Evolutionary conservation across 441 rosid genomes (phyloP), one percentile per base, ranked within the genome.

Genomic region (Mallotus japonicus): DNA sequence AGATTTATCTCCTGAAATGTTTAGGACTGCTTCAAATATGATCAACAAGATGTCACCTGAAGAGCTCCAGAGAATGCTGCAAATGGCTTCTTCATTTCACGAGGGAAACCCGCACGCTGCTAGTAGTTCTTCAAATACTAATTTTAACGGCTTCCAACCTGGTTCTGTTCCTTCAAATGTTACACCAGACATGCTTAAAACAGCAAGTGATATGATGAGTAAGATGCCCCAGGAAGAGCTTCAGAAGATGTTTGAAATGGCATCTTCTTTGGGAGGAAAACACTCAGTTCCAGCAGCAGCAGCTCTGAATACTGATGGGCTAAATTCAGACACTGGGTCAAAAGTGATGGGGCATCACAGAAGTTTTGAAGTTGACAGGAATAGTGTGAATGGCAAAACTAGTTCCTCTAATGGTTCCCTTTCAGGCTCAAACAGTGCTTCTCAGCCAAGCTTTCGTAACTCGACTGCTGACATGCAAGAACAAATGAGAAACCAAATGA

Each of bases 401-500:
- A 87, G 90, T 65, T 81, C 87, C 44, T 83, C 90, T 6, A 65
- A 80, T 62, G 77, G 59, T 76, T 56, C 76, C 73, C 75, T 80
- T 64, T 69, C 83, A 69, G 85, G 78, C 80, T 79, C 85, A 50
- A 83, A 84, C 70, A 79, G 68, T 75, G 75, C 74, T 79, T 79
- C 86, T 56, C 87, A 61, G 53, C 72, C 92, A 64, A 86, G 77
- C 82, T 80, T 85, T 59, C 84, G 90, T 67, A 72, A 86, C 37
- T 77, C 88, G 42, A 79, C 89, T 68, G 86, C 80, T 74, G 96
- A 92, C 81, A 53, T 91, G 79, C 98, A 90, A 70, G 95, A 89
- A 71, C 97, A 92, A 81, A 86, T 95, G 85, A 88, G 92, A 83
- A 90, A 85, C 83, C 96, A 91, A 80, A 87, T 95, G 96, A 91